Conservation (phyloP, 306 rosid genomes). For the Dicorynia guianensis region DNA sequence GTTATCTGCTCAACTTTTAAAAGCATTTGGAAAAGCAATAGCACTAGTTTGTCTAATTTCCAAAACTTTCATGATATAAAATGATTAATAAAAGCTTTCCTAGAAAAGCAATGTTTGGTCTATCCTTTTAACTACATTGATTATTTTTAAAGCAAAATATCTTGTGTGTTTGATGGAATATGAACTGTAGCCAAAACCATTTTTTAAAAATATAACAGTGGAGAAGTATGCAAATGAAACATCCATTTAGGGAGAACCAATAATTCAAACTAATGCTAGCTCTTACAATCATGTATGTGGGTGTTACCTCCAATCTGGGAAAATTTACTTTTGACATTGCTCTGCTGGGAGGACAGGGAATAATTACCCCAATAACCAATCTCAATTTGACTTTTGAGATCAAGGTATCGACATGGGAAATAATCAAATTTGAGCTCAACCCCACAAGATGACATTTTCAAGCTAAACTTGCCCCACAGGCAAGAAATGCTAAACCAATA, state of each 20-base stretch:
- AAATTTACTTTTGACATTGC: too few species aligned
- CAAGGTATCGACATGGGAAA: not conserved
- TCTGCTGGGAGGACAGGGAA: not conserved
- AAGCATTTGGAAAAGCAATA: slow-evolving; percentile 34
- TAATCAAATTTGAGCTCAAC: not conserved
- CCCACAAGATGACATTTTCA: not conserved
- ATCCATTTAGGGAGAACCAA: too few species aligned
- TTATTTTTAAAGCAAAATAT: not conserved
- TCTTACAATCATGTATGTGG: too few species aligned
- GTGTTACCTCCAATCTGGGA: too few species aligned
- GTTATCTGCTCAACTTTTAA: not conserved
- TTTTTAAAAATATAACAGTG: too few species aligned
- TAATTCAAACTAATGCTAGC: too few species aligned
- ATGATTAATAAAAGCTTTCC: not conserved
- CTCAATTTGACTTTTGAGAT: not conserved
- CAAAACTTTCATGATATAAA: not conserved
- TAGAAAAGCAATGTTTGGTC: slow-evolving; percentile 24
- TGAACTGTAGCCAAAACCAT: too few species aligned
- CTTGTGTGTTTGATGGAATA: too few species aligned
- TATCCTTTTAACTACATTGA: not conserved
- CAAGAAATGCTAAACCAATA: not conserved
- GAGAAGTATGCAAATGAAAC: too few species aligned
- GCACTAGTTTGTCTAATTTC: slow-evolving; percentile 21
- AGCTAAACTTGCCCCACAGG: not conserved
- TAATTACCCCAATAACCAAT: not conserved